These are phyloP conservation scores for Leucocoprinus leucothites DNA, from an alignment of 768 basidiomycete genomes.

Conservation along the genomic window DNA sequence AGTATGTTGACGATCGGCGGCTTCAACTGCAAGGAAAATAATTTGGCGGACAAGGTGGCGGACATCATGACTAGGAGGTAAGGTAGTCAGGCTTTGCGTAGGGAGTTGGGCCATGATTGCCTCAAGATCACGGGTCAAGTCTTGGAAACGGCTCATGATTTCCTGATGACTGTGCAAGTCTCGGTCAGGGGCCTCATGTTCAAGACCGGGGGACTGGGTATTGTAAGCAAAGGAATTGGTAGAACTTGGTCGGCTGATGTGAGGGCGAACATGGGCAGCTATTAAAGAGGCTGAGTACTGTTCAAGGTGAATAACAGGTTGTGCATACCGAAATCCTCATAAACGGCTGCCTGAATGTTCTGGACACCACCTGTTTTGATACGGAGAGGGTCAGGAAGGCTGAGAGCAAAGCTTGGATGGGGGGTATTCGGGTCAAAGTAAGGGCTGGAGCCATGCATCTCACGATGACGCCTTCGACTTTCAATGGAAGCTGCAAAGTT, in stretches of 20 bases:
- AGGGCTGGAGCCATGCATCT: conserved; percentile 62
- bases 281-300: neutral
- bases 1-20: conserved; percentile 78
- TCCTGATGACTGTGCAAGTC: conserved; percentile 67
- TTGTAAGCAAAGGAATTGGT: conserved; percentile 57
- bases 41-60: conserved; percentile 83
- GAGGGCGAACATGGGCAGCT: conserved; percentile 34
- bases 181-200: conserved; percentile 39
- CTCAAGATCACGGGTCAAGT: conserved; percentile 67
- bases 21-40: conserved; percentile 75
- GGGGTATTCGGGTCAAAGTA: conserved; percentile 89
- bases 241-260: conserved; percentile 67
- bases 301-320: neutral
- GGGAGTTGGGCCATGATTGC: conserved; percentile 75
- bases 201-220: conserved; percentile 59
- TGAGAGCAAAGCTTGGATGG: conserved; percentile 63
- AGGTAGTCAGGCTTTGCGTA: conserved; percentile 59
- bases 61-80: conserved; percentile 85
- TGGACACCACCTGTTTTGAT: conserved; percentile 83
- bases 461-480: conserved; percentile 79
- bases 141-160: conserved; percentile 71
- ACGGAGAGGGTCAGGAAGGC: conserved; percentile 85
- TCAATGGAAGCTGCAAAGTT: conserved; percentile 82
- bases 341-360: conserved; percentile 79
- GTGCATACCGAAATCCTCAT: conserved; percentile 87